A percentile compares a stretch with the other conserved stretches of the same genome.
Conservation (phyloP, 2,329 filamentous ascomycete species). For the Talaromyces marneffei region DNA sequence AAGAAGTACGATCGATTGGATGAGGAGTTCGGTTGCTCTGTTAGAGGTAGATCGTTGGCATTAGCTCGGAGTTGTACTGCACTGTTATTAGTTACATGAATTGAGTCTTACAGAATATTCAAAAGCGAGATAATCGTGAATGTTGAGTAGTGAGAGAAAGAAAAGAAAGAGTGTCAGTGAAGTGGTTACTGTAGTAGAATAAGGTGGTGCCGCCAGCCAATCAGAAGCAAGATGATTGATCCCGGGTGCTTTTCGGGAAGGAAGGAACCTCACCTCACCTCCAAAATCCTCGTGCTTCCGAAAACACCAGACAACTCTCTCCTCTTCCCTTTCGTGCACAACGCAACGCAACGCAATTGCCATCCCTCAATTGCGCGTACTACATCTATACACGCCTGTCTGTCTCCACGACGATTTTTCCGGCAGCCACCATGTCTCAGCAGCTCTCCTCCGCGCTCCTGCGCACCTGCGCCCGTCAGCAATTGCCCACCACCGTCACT, state of each 20-base stretch:
- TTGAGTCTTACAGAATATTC: not conserved
- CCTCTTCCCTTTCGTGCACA: not conserved
- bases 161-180: not conserved
- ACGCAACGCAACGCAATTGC: slow-evolving; percentile 27
- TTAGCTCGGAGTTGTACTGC: not conserved
- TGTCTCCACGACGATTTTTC: not conserved
- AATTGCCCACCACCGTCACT: slow-evolving; percentile 40
- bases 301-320: not conserved
- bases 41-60: not conserved
- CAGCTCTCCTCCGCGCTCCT: slow-evolving; percentile 60
- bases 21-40: not conserved
- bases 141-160: not conserved
- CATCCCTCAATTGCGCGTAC: slow-evolving; percentile 12
- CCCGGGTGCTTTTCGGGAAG: slow-evolving; percentile 32
- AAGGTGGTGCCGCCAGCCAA: slow-evolving; percentile 24
- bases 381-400: not conserved
- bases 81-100: not conserved
- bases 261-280: slow-evolving; percentile 26
- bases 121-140: not conserved
- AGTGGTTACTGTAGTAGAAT: not conserved
- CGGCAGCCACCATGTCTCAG: slow-evolving; percentile 33
- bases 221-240: slow-evolving; percentile 39
- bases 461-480: slow-evolving; percentile 50
- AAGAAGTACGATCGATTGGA: not conserved
- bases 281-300: slow-evolving; percentile 30